phyloP scores from a whole-genome alignment of 441 rosid genomes.

The Arabidopsis lyrata region DNA sequence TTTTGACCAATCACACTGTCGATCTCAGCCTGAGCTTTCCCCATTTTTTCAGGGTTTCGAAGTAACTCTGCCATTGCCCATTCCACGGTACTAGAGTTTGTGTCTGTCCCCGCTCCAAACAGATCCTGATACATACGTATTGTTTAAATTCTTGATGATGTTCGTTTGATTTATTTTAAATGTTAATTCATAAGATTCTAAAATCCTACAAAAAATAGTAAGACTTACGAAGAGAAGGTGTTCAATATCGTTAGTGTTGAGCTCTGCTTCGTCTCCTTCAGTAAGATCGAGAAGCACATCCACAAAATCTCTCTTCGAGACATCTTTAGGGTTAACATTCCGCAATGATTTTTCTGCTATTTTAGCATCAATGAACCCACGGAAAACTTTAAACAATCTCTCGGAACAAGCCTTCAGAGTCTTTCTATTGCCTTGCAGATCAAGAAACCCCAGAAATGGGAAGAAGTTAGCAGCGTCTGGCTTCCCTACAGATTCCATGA shows the following conservation, averaged over 20 bases:
- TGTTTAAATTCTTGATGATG: constrained; percentile 25
- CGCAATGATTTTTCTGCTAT: background rate
- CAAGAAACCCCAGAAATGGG: constrained; percentile 31
- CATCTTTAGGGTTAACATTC: background rate
- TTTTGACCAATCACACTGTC: constrained; percentile 24
- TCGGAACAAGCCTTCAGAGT: background rate
- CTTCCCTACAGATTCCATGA: constrained; percentile 28
- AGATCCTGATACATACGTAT: constrained; percentile 46
- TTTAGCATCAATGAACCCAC: constrained; percentile 29
- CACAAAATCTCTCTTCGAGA: constrained; percentile 10
- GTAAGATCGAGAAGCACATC: constrained; percentile 35
- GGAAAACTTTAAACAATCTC: constrained; percentile 29
- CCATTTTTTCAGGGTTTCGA: constrained; percentile 47
- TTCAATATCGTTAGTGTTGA: constrained; percentile 15
- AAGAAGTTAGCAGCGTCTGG: constrained; percentile 39
- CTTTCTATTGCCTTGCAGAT: constrained; percentile 35
- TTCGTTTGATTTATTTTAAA: background rate
- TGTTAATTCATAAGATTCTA: background rate
- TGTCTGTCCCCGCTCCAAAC: constrained; percentile 54
- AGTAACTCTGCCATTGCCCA: constrained; percentile 75
- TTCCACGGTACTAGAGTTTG: constrained; percentile 65
- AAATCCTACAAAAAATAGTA: background rate
- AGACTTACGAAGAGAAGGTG: constrained; percentile 41
- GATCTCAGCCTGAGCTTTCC: constrained; percentile 41
- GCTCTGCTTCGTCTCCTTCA: constrained; percentile 30